Conservation (phyloP, 768 basidiomycete species). For the Calocybe indica region DNA sequence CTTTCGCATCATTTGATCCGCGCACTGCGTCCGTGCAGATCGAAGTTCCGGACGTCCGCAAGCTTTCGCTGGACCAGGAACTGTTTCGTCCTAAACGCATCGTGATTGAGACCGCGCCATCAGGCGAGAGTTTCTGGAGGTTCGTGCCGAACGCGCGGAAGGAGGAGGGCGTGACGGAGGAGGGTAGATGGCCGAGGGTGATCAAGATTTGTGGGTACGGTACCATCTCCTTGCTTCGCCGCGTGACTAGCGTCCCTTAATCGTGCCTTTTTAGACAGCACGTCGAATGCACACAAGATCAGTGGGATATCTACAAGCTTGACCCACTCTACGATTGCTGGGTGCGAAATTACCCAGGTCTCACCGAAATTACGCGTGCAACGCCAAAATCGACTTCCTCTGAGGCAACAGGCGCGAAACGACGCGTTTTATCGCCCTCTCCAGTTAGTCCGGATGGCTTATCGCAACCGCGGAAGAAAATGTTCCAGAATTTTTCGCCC, state of each 20-base stretch:
- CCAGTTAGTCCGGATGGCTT: constrained; percentile 2
- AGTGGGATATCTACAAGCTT: constrained; percentile 84
- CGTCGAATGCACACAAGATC: constrained; percentile 58
- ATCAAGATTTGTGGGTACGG: constrained; percentile 68
- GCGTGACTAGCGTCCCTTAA: constrained; percentile 7
- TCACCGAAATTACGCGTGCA: constrained; percentile 27
- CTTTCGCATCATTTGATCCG: constrained; percentile 73
- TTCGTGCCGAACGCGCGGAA: constrained; percentile 68
- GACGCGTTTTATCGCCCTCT: constrained; percentile 8
- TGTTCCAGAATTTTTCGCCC: constrained; percentile 1
- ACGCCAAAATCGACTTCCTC: constrained; percentile 11
- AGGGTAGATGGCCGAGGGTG: constrained; percentile 66
- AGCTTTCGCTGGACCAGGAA: constrained; percentile 39
- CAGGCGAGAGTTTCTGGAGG: constrained; percentile 60
- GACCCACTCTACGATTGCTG: constrained; percentile 69
- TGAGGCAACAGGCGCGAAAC: constrained; percentile 11
- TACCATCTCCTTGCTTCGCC: background rate
- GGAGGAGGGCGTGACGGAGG: constrained; percentile 52
- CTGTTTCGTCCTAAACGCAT: constrained; percentile 60
- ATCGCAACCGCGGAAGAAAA: constrained; percentile 3
- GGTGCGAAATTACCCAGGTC: constrained; percentile 38
- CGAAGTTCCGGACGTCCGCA: constrained; percentile 29
- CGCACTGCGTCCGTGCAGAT: constrained; percentile 44
- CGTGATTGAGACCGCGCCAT: constrained; percentile 60
- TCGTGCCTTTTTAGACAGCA: constrained; percentile 30